phyloP scores from a whole-genome alignment of 2,329 filamentous ascomycete genomes.

The Macrophomina phaseolina region DNA sequence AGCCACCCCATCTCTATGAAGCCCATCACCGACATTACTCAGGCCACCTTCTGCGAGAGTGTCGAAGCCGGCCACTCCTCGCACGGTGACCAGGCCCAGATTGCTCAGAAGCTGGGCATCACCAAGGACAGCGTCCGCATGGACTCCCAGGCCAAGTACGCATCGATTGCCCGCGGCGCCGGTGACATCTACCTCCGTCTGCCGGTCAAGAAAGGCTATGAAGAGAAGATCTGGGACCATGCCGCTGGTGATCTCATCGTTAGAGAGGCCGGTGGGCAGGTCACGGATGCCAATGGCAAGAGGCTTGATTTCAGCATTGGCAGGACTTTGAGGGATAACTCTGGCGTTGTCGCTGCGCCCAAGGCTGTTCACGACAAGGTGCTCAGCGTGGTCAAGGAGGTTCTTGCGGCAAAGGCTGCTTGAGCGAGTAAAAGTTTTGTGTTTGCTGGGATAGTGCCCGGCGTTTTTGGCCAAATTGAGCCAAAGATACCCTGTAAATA shows the following conservation, averaged over 20 bases:
- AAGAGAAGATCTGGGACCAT: constrained; percentile 99
- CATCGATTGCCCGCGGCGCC: constrained; percentile 88
- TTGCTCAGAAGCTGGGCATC: constrained; percentile 85
- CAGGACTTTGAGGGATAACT: constrained; percentile 85
- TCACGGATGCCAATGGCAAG: constrained; percentile 87
- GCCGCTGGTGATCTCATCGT: constrained; percentile 95
- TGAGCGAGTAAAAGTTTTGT: constrained; percentile 17
- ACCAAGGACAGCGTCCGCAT: constrained; percentile 88
- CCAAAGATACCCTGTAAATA: constrained; percentile 25
- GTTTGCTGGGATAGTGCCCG: constrained; percentile 7
- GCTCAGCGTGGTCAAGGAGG: constrained; percentile 80
- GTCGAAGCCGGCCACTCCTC: constrained; percentile 92
- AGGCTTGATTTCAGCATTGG: constrained; percentile 85
- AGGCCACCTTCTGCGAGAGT: constrained; percentile 94
- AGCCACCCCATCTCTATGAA: constrained; percentile 79
- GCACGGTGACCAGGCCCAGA: constrained; percentile 84
- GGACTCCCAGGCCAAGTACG: constrained; percentile 99
- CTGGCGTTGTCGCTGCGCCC: constrained; percentile 90
- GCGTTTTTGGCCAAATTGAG: constrained; percentile 17
- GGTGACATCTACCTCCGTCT: constrained; percentile 94
- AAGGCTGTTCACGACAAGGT: constrained; percentile 76
- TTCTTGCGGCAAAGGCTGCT: constrained; percentile 60
- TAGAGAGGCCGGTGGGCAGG: constrained; percentile 87
- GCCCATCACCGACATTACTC: constrained; percentile 71
- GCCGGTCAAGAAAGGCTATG: constrained; percentile 83